Base-by-base conservation (phyloP, 306 rosid species). In the Leucaena leucocephala region DNA sequence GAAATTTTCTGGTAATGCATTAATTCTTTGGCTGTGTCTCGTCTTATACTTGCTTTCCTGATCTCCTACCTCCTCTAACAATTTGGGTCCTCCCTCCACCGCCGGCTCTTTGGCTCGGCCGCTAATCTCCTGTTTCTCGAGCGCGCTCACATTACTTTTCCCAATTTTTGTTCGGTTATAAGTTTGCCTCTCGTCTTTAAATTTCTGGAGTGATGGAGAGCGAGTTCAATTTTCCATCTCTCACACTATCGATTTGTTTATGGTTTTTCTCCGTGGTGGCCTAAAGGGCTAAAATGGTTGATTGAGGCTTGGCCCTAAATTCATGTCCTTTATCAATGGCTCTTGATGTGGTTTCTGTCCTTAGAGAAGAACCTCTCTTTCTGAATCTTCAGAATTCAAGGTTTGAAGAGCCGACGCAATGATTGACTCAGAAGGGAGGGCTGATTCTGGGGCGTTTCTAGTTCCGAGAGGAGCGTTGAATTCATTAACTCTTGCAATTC, bases 1-100 rank as follows among this genome's bases (percentile, higher is more conserved):
- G 35, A 42, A 73, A 44, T 76, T 83, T 81, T 52, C 36, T 58
- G 82, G 87, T 65, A 80, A 85, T 78, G 88, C 71, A 48, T 79
- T 58, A 45, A 62, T 44, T 76, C 39, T 9, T 13, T 17, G 35
- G 22, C 69, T 76, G 63, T 68, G 74, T 72, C 61, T 70, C 8
- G 15, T 62, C 43, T 14, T 52, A 1, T 40, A 49, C 35, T 38
- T 5, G 43, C 8, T 43, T 55, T 75, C 35, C 76, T 33, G 76
- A 71, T 82, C 81, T 84, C 72, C 36, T 48, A 50, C 48, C 67
- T 66, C 76, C n/a, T 50, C 39, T 72, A 68, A 12, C 38, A 10
- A 52, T 35, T 42, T 64, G 48, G 68, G 39, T 58, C 36, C 65
- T 58, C 36, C 65, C 43, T 40, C 22, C 46, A 64, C 15, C 70